phyloP scores from a whole-genome alignment of 768 basidiomycete species.

The Symmetrospora coprosmae region DNA sequence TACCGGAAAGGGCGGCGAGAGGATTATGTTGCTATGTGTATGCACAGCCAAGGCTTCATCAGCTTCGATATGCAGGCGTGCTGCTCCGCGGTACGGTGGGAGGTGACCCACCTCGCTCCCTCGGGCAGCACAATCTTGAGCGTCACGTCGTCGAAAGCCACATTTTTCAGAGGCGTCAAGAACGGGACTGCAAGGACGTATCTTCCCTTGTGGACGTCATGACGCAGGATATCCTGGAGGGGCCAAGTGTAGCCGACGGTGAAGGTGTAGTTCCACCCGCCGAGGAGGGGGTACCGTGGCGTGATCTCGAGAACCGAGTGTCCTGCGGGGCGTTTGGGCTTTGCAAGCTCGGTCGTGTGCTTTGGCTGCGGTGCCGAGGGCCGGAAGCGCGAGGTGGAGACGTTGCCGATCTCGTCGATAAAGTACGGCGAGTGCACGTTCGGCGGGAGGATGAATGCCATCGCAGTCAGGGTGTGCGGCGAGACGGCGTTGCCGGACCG shows the following conservation, averaged over 20 bases:
- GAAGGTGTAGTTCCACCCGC: slow-evolving; percentile 95
- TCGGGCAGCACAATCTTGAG: slow-evolving; percentile 75
- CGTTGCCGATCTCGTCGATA: slow-evolving; percentile 86
- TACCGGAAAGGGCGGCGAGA: slow-evolving; percentile 63
- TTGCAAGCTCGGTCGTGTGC: slow-evolving; percentile 10
- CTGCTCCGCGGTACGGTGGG: too few species aligned
- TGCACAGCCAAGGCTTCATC: not conserved
- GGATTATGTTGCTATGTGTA: slow-evolving; percentile 62
- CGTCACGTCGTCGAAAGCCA: slow-evolving; percentile 66
- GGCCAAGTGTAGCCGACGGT: slow-evolving; percentile 82
- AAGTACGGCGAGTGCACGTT: slow-evolving; percentile 71
- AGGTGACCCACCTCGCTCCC: slow-evolving; percentile 47
- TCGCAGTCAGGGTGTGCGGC: slow-evolving; percentile 42
- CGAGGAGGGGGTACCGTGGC: slow-evolving; percentile 82
- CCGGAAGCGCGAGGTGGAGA: slow-evolving; percentile 80
- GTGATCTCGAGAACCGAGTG: slow-evolving; percentile 61
- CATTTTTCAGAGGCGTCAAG: slow-evolving; percentile 62
- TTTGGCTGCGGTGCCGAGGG: slow-evolving; percentile 41
- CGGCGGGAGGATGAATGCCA: slow-evolving; percentile 63
- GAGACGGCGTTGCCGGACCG: slow-evolving; percentile 55
- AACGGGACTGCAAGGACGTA: slow-evolving; percentile 72
- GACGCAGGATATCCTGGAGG: slow-evolving; percentile 45
- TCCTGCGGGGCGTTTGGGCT: slow-evolving; percentile 22
- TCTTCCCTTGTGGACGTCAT: slow-evolving; percentile 49
- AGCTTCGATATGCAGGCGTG: too few species aligned